Conservation (phyloP, 2,329 filamentous ascomycete species). For the Diaporthe vexans region DNA sequence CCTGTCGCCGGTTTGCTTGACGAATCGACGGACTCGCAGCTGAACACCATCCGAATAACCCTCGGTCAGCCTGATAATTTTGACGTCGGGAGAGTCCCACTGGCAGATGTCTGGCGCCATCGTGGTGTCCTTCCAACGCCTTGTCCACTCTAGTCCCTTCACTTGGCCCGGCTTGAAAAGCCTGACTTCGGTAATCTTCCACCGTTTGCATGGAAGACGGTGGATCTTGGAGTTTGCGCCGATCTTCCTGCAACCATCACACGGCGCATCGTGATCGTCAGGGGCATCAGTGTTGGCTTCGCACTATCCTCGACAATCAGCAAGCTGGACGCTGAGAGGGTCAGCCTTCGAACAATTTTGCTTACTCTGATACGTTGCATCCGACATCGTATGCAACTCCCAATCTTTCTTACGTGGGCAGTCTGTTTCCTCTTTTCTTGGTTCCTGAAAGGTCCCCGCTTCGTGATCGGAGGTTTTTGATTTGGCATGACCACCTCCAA, state of each 20-base stretch:
- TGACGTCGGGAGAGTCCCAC: conserved; percentile 68
- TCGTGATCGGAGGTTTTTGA: conserved; percentile 54
- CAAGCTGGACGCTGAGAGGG: neutral
- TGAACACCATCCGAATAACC: conserved; percentile 65
- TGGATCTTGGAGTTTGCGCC: conserved; percentile 64
- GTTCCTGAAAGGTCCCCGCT: conserved; percentile 69
- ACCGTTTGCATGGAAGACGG: conserved; percentile 70
- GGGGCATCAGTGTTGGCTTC: conserved; percentile 58
- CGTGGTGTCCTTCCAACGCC: conserved; percentile 69
- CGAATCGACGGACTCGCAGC: conserved; percentile 67
- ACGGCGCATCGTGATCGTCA: conserved; percentile 60
- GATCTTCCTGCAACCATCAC: conserved; percentile 65
- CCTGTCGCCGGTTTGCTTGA: conserved; percentile 68
- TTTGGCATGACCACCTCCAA: conserved; percentile 48
- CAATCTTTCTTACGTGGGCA: conserved; percentile 69
- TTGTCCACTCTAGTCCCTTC: conserved; percentile 71
- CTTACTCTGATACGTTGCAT: conserved; percentile 74
- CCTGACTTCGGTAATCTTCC: conserved; percentile 71
- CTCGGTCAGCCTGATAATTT: conserved; percentile 65
- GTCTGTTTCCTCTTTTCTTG: conserved; percentile 66
- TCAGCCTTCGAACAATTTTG: neutral
- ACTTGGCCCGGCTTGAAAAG: conserved; percentile 72
- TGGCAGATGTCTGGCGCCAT: conserved; percentile 66
- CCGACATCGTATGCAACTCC: conserved; percentile 71
- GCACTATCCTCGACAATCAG: conserved; percentile 58